Conservation (phyloP, 306 rosid genomes). For the Begonia fuchsioides region DNA sequence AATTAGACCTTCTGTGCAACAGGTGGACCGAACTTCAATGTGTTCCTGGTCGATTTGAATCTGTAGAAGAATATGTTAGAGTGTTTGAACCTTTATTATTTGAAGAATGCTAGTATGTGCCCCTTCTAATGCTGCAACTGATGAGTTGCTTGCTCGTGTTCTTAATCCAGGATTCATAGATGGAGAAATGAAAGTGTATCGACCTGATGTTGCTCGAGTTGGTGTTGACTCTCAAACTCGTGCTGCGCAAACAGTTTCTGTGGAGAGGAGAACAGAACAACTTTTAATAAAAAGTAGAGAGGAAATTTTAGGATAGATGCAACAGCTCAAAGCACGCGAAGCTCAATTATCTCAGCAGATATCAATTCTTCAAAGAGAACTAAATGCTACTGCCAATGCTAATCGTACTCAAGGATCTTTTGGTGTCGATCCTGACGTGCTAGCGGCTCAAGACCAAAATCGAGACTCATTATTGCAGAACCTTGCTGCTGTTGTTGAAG, state of each 20-base stretch:
- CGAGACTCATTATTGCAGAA: constrained; percentile 70
- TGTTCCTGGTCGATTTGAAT: constrained; percentile 88
- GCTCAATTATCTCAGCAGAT: constrained; percentile 67
- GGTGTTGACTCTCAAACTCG: constrained; percentile 99
- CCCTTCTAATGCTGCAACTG: constrained; percentile 98
- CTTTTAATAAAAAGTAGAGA: constrained; percentile 77
- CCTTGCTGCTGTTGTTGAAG: constrained; percentile 89
- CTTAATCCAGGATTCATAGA: constrained; percentile 97
- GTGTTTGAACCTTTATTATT: constrained; percentile 96
- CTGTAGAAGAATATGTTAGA: constrained; percentile 75
- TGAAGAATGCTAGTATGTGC: constrained; percentile 99
- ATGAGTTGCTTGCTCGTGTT: constrained; percentile 96
- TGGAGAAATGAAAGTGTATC: constrained; percentile 97
- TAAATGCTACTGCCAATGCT: constrained; percentile 79
- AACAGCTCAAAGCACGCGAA: constrained; percentile 71
- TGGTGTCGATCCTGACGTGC: constrained; percentile 91
- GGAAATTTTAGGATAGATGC: constrained; percentile 82
- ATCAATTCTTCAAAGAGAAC: constrained; percentile 66
- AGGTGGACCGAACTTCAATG: constrained; percentile 86
- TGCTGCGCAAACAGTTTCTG: constrained; percentile 99
- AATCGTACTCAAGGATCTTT: constrained; percentile 93
- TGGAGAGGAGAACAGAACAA: constrained; percentile 96
- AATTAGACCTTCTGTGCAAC: constrained; percentile 22
- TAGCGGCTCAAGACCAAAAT: constrained; percentile 80
- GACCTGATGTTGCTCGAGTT: constrained; percentile 97